Percentiles rank a stretch among this genome's conserved stretches.
Evolutionary conservation across 2,329 filamentous ascomycete genomes (phyloP).

Genomic region (Thyridium curvatum): DNA sequence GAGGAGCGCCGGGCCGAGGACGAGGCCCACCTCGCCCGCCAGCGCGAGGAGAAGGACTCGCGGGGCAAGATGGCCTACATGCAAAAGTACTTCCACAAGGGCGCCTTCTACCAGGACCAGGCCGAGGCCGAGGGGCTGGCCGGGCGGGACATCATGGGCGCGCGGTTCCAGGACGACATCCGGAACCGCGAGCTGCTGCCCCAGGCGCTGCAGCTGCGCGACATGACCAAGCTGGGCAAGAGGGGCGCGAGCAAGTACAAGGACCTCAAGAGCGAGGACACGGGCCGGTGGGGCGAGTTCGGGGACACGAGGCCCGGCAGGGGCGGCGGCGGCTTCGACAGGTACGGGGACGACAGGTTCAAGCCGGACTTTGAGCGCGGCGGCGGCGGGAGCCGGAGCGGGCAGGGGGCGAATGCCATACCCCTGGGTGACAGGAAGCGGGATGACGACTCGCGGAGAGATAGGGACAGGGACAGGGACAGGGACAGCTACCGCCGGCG

Average conservation of each 20-base stretch:
- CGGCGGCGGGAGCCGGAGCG: constrained; percentile 36
- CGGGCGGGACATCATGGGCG: constrained; percentile 79
- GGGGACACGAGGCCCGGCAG: constrained; percentile 38
- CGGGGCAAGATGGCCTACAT: constrained; percentile 82
- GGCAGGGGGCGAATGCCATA: constrained; percentile 61
- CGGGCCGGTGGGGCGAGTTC: constrained; percentile 73
- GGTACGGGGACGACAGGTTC: constrained; percentile 57
- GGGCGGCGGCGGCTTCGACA: constrained; percentile 30
- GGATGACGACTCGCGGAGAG: constrained; percentile 7
- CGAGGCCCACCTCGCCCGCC: constrained; percentile 65
- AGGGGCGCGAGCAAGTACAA: constrained; percentile 88
- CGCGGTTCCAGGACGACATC: constrained; percentile 75
- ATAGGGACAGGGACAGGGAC: constrained; percentile 16
- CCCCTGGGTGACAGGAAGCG: constrained; percentile 58
- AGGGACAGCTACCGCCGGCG: constrained; percentile 19
- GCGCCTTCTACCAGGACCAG: constrained; percentile 89
- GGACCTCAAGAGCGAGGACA: constrained; percentile 86
- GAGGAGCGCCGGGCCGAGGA: constrained; percentile 87
- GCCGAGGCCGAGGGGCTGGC: constrained; percentile 68
- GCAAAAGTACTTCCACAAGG: constrained; percentile 96
- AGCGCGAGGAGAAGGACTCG: constrained; percentile 71
- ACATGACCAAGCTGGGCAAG: constrained; percentile 88
- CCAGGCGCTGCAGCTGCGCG: constrained; percentile 85
- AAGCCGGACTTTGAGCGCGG: constrained; percentile 54
- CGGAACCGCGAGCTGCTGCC: constrained; percentile 77